Evolutionary conservation across 768 basidiomycete genomes (phyloP).

Genomic region (Naganishia vishniacii): DNA sequence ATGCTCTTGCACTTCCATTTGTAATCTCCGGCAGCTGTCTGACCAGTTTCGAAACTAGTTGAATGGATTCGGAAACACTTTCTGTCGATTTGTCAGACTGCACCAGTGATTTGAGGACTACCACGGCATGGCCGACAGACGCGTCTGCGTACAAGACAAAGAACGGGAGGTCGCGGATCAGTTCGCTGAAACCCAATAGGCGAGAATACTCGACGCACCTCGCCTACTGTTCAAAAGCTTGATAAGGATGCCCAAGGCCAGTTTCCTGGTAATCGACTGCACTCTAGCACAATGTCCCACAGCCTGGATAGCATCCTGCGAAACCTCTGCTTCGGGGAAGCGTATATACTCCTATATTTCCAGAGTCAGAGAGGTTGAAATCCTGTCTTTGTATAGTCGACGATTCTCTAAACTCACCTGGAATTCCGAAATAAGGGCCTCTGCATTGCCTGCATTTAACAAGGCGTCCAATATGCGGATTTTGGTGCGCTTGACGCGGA

Average conservation of each 20-base stretch:
- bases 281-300: slow-evolving; percentile 69
- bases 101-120: slow-evolving; percentile 78
- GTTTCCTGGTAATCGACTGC: slow-evolving; percentile 63
- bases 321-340: slow-evolving; percentile 67
- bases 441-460: slow-evolving; percentile 62
- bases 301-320: slow-evolving; percentile 67
- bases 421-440: slow-evolving; percentile 71
- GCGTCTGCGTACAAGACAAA: slow-evolving; percentile 54
- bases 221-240: slow-evolving; percentile 69
- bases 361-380: slow-evolving; percentile 4
- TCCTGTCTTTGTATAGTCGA: slow-evolving; percentile 6
- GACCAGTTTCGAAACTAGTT: slow-evolving; percentile 74
- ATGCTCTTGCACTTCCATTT: slow-evolving; percentile 75
- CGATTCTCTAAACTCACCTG: slow-evolving; percentile 57
- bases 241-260: slow-evolving; percentile 71
- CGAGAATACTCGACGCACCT: too few relatives aligned
- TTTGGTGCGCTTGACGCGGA: slow-evolving; percentile 66
- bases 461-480: slow-evolving; percentile 66
- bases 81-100: slow-evolving; percentile 57
- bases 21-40: slow-evolving; percentile 70
- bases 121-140: slow-evolving; percentile 71
- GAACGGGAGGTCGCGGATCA: not conserved
- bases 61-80: slow-evolving; percentile 50
- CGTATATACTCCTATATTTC: slow-evolving; percentile 66
- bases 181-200: not conserved